Percentiles rank a stretch among this genome's conserved stretches.
Conservation (phyloP, 352 stramenopile genomes). For the Phytophthora fragariae region DNA sequence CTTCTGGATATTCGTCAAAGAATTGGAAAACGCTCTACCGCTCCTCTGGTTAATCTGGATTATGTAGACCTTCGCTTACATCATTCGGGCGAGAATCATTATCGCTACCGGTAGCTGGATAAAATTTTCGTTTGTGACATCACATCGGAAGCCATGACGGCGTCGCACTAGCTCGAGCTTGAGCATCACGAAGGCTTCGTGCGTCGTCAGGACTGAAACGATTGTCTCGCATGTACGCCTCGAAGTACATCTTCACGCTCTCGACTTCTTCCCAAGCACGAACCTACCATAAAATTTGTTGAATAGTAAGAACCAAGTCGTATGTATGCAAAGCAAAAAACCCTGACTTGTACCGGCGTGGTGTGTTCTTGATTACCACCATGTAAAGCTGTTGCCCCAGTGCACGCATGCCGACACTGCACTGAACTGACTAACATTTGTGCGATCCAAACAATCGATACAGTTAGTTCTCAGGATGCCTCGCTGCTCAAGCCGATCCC, state of each 20-base stretch:
- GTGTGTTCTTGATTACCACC: slow-evolving; percentile 95
- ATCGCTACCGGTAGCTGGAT: too few species aligned
- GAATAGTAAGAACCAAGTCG: slow-evolving; percentile 3
- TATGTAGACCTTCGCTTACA: too few species aligned
- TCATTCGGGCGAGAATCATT: too few species aligned
- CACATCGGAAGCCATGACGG: too few species aligned
- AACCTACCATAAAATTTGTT: slow-evolving; percentile 62
- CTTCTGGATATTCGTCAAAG: too few species aligned
- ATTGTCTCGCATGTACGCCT: slow-evolving; percentile 80
- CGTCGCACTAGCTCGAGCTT: slow-evolving; percentile 74
- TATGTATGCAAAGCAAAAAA: slow-evolving; percentile 43
- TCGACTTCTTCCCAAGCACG: slow-evolving; percentile 72
- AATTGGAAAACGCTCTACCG: too few species aligned
- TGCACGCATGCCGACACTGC: slow-evolving; percentile 89
- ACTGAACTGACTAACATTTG: slow-evolving; percentile 90
- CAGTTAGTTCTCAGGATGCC: slow-evolving; percentile 99
- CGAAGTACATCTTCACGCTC: slow-evolving; percentile 82
- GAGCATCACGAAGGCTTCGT: slow-evolving; percentile 64
- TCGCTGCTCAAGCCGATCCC: slow-evolving; percentile 95
- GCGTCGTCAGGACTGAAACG: slow-evolving; percentile 78
- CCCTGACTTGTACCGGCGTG: too few species aligned
- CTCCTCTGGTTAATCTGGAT: too few species aligned
- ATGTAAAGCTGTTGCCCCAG: slow-evolving; percentile 97
- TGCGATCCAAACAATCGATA: slow-evolving; percentile 95
- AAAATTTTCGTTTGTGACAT: too few species aligned